Percentiles rank a stretch among this genome's conserved stretches.
Conservation (phyloP, 371 early-diverging fungal genomes). For the Rhizopus microsporus region DNA sequence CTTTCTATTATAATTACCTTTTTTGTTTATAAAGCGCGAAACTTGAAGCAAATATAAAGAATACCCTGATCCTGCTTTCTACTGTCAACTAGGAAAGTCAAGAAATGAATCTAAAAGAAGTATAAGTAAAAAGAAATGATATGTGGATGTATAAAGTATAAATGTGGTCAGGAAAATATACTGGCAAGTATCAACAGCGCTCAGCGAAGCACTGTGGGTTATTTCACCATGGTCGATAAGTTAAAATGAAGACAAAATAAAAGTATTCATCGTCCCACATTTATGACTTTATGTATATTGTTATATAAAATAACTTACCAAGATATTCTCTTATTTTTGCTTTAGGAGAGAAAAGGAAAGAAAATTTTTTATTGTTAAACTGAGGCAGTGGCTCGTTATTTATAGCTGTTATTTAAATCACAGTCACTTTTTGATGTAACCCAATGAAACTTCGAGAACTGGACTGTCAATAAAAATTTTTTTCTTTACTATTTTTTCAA, state of each 20-base stretch:
- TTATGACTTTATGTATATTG: background rate
- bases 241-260: constrained; percentile 40
- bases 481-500: background rate
- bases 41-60: no score
- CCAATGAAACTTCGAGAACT: background rate
- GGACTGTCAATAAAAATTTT: constrained; percentile 2
- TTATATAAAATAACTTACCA: constrained; percentile 11
- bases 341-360: background rate
- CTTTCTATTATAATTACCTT: constrained; percentile 6
- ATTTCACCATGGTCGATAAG: constrained; percentile 47
- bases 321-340: constrained; percentile 11
- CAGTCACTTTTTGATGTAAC: background rate
- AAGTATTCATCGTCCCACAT: constrained; percentile 30
- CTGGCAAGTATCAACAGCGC: constrained; percentile 49
- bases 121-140: background rate
- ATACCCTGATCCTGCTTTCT: background rate
- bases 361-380: background rate
- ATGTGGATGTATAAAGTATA: background rate
- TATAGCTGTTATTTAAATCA: background rate
- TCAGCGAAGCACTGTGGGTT: constrained; percentile 49
- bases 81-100: background rate
- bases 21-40: background rate
- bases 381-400: background rate
- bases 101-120: background rate
- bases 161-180: constrained; percentile 41